A percentile compares a stretch with the other conserved stretches of the same genome.
phyloP scores from a whole-genome alignment of 2,329 filamentous ascomycete species.

The Talaromyces pinophilus region DNA sequence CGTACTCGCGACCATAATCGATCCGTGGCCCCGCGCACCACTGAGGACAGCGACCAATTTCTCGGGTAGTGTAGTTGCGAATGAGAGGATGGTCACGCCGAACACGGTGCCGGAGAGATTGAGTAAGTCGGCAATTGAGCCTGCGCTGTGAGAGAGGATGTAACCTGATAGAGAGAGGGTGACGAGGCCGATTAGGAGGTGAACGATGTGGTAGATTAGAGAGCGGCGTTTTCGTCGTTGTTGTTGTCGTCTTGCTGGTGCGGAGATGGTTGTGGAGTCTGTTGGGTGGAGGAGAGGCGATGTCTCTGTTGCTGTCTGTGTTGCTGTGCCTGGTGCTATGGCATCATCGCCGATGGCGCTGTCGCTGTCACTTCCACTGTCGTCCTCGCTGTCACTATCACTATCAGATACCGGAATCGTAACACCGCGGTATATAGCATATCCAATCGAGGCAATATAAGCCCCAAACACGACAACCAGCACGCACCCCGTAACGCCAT shows the following conservation, averaged over 20 bases:
- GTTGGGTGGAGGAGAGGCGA: neutral
- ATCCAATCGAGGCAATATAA: slow-evolving; percentile 50
- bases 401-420: slow-evolving; percentile 46
- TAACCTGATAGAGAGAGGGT: slow-evolving; percentile 52
- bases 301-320: slow-evolving; percentile 6
- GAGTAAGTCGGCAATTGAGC: slow-evolving; percentile 44
- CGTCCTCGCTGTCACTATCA: slow-evolving; percentile 47
- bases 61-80: slow-evolving; percentile 58
- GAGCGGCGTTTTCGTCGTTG: slow-evolving; percentile 24
- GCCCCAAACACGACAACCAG: slow-evolving; percentile 48
- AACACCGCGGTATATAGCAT: slow-evolving; percentile 49
- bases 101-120: slow-evolving; percentile 51
- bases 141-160: slow-evolving; percentile 50
- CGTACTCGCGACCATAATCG: slow-evolving; percentile 56
- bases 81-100: slow-evolving; percentile 51
- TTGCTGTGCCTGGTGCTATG: neutral
- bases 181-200: slow-evolving; percentile 49
- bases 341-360: slow-evolving; percentile 29
- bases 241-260: neutral
- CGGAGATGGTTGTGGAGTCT: neutral
- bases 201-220: slow-evolving; percentile 43
- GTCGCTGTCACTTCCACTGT: slow-evolving; percentile 33
- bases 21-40: slow-evolving; percentile 49
- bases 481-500: slow-evolving; percentile 39
- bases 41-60: slow-evolving; percentile 56